A percentile compares a stretch with the other conserved stretches of the same genome.
phyloP scores from a whole-genome alignment of 208 protist species.

The Angomonas ambiguus region DNA sequence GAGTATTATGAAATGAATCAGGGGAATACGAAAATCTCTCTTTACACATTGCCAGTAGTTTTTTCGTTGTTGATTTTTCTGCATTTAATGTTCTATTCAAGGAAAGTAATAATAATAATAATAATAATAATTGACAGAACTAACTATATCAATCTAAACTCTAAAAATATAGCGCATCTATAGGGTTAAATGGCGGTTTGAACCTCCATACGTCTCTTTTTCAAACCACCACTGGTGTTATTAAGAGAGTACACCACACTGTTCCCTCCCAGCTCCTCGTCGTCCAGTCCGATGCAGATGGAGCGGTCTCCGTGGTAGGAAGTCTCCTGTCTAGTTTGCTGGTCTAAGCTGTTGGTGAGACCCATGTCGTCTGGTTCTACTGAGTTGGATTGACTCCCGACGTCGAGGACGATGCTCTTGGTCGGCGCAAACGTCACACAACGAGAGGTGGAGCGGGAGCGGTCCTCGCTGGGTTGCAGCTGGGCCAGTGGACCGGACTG shows the following conservation, averaged over 20 bases:
- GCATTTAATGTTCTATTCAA: no score
- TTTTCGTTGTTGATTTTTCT: no score
- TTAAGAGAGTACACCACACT: conserved; percentile 58
- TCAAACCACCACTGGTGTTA: conserved; percentile 16
- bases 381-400: conserved; percentile 21
- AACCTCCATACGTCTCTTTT: conserved; percentile 36
- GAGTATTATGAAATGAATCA: no score
- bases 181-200: conserved; percentile 3
- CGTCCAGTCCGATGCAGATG: conserved; percentile 15
- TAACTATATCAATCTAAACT: no score
- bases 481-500: conserved; percentile 23
- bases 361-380: conserved; percentile 14
- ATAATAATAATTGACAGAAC: no score
- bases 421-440: conserved; percentile 42
- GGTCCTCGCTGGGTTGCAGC: conserved; percentile 13
- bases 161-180: no score
- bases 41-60: neutral
- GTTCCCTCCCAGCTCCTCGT: conserved; percentile 42
- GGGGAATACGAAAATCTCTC: neutral
- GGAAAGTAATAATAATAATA: no score
- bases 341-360: conserved; percentile 29
- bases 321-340: neutral
- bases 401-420: conserved; percentile 57
- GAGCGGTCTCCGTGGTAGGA: conserved; percentile 6
- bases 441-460: conserved; percentile 31